phyloP scores from a whole-genome alignment of 2,329 filamentous ascomycete genomes.

The Leptosphaerulina australis region DNA sequence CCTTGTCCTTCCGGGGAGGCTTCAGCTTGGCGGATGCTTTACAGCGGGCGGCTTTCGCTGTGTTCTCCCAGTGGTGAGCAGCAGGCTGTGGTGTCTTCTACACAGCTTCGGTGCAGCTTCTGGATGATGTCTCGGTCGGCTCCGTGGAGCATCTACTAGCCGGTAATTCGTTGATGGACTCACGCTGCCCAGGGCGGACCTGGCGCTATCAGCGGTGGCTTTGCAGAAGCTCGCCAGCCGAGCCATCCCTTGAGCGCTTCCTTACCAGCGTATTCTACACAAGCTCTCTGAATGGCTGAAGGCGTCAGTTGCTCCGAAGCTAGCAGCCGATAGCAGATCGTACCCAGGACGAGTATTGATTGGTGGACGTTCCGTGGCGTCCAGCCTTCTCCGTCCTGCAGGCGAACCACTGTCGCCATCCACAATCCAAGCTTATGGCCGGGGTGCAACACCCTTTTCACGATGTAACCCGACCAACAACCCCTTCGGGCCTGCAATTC shows the following conservation, averaged over 20 bases:
- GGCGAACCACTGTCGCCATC: conserved; percentile 35
- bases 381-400: conserved; percentile 46
- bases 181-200: conserved; percentile 22
- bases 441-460: conserved; percentile 31
- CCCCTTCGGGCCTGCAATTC: conserved; percentile 39
- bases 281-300: conserved; percentile 38
- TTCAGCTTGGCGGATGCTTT: conserved; percentile 32
- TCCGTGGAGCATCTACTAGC: conserved; percentile 30
- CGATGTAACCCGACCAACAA: conserved; percentile 48
- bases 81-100: conserved; percentile 41
- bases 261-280: conserved; percentile 23
- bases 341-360: conserved; percentile 26
- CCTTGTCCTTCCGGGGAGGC: conserved; percentile 10
- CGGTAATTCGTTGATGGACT: conserved; percentile 31
- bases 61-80: conserved; percentile 27
- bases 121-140: conserved; percentile 44
- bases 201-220: conserved; percentile 41
- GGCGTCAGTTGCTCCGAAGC: conserved; percentile 39
- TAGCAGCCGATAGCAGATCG: conserved; percentile 46
- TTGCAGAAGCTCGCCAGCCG: conserved; percentile 33
- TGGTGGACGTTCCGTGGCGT: conserved; percentile 39
- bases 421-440: conserved; percentile 31
- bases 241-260: conserved; percentile 32
- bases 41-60: conserved; percentile 33
- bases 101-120: conserved; percentile 47